These are phyloP conservation scores for Castanospermum australe DNA, from an alignment of 306 rosid genomes.

Conservation along the genomic window DNA sequence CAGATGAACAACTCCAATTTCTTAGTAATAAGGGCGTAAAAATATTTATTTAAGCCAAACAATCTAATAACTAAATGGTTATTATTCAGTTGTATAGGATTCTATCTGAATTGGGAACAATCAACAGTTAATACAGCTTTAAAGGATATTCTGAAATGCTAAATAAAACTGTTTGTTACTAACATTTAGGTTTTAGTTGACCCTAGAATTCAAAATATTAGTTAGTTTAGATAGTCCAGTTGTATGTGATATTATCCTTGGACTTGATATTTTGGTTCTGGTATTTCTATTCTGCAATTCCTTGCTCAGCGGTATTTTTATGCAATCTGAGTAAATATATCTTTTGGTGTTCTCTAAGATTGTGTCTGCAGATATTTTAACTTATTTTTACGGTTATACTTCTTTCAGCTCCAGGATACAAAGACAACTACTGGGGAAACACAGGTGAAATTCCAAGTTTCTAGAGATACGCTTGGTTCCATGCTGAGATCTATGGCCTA, in stretches of 20 bases:
- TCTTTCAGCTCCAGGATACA: slow-evolving; percentile 74
- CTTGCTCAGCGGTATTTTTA: not conserved
- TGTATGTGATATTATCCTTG: not conserved
- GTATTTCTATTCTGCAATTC: not conserved
- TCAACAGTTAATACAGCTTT: not conserved
- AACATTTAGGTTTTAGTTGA: not conserved
- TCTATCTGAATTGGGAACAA: not conserved
- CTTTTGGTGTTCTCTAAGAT: not conserved
- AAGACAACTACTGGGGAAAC: slow-evolving; percentile 69
- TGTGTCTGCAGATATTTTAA: not conserved
- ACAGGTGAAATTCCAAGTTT: slow-evolving; percentile 80
- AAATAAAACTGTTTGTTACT: not conserved
- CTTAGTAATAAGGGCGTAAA: not conserved
- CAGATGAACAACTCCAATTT: not conserved
- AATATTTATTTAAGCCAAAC: not conserved
- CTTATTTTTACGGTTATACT: slow-evolving; percentile 12
- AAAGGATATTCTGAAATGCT: not conserved
- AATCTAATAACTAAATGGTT: too few species aligned
- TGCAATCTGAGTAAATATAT: not conserved
- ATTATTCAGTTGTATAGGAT: not conserved
- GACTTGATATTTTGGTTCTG: not conserved
- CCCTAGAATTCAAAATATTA: not conserved
- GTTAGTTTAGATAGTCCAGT: not conserved
- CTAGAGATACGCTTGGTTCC: slow-evolving; percentile 66
- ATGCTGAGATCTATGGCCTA: slow-evolving; percentile 75